A percentile compares a stretch with the other conserved stretches of the same genome.
phyloP scores from a whole-genome alignment of 768 basidiomycete genomes.

The Clitopilus passeckerianus region DNA sequence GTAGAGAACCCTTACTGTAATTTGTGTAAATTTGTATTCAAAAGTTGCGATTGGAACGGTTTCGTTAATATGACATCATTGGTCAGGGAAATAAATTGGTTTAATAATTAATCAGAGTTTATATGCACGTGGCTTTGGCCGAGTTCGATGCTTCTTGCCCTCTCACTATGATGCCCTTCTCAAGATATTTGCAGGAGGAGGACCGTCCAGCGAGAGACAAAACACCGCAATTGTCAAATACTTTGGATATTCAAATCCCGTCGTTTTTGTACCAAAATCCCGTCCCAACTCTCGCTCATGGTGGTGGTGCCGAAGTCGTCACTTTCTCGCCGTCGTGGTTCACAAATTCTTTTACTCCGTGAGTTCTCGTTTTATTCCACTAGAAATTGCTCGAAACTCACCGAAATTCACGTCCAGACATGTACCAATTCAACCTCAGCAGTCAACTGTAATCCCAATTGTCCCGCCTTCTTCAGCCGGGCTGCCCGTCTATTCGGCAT shows the following conservation, averaged over 20 bases:
- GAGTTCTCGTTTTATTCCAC: background rate
- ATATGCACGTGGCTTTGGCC: background rate
- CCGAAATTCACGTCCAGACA: background rate
- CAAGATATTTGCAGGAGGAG: conserved; percentile 28
- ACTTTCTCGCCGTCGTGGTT: conserved; percentile 50
- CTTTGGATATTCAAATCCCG: conserved; percentile 38
- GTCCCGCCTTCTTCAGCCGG: conserved; percentile 26
- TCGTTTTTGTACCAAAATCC: conserved; percentile 50
- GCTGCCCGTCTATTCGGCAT: conserved; percentile 76
- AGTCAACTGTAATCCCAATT: background rate
- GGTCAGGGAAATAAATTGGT: background rate
- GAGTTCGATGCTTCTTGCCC: background rate
- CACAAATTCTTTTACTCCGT: conserved; percentile 13
- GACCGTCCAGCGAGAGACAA: background rate
- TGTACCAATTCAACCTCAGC: background rate
- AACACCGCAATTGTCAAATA: background rate
- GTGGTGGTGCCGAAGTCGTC: conserved; percentile 74
- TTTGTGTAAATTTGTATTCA: background rate
- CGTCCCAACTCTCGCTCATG: conserved; percentile 58
- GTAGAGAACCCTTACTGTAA: conserved; percentile 70
- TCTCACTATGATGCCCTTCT: conserved; percentile 30
- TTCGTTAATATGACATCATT: background rate
- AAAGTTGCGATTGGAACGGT: background rate
- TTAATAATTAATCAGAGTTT: conserved; percentile 1
- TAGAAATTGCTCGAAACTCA: background rate